Conservation (phyloP, 192 early-diverging fungal genomes). For the Entomortierella parvispora region DNA sequence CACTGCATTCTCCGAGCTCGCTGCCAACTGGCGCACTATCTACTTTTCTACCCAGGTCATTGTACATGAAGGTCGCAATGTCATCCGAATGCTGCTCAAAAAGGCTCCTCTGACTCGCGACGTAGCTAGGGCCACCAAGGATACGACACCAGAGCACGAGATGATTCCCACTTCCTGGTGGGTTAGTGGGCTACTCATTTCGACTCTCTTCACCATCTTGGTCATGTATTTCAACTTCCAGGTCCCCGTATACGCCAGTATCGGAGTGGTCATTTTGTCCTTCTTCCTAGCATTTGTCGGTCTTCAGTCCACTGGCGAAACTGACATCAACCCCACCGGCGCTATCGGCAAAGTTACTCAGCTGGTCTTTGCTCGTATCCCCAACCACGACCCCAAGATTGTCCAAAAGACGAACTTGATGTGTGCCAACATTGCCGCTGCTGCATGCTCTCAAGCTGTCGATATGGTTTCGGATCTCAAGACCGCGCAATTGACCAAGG, state of each 20-base stretch:
- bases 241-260: slow-evolving; percentile 65
- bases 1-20: slow-evolving; percentile 70
- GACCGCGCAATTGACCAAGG: slow-evolving; percentile 71
- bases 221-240: slow-evolving; percentile 67
- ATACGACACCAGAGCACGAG: slow-evolving; percentile 51
- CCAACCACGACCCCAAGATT: slow-evolving; percentile 34
- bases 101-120: slow-evolving; percentile 1
- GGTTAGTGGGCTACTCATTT: slow-evolving; percentile 62
- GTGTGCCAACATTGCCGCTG: slow-evolving; percentile 68
- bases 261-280: slow-evolving; percentile 69
- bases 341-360: slow-evolving; percentile 73
- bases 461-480: slow-evolving; percentile 82
- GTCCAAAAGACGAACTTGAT: slow-evolving; percentile 67
- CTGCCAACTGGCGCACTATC: slow-evolving; percentile 56
- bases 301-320: slow-evolving; percentile 69
- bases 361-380: slow-evolving; percentile 69
- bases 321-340: slow-evolving; percentile 75
- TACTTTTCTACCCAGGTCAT: slow-evolving; percentile 55
- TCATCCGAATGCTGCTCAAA: slow-evolving; percentile 27
- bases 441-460: slow-evolving; percentile 66
- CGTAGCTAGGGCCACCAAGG: slow-evolving; percentile 53
- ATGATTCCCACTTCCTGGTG: slow-evolving; percentile 66
- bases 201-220: slow-evolving; percentile 60
- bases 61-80: slow-evolving; percentile 11
- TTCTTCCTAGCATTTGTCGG: slow-evolving; percentile 76